Evolutionary conservation across 345 rosid species (phyloP).

Genomic region (Boechera stricta): DNA sequence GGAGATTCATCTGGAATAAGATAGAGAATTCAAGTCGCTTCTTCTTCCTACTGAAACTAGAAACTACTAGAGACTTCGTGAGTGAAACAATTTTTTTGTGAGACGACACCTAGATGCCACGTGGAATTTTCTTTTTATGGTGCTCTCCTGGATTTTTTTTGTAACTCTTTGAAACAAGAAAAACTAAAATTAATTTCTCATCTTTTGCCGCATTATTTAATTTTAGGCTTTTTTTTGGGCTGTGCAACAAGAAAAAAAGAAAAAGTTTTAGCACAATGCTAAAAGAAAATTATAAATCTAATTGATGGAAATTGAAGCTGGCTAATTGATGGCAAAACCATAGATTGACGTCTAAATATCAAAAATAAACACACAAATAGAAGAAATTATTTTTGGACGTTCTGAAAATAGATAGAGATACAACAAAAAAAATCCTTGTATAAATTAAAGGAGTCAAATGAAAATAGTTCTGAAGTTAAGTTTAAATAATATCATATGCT

Average conservation of each 20-base stretch:
- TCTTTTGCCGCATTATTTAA: background rate
- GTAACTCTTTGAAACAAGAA: background rate
- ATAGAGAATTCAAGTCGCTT: constrained; percentile 12
- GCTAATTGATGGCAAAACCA: background rate
- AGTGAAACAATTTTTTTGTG: background rate
- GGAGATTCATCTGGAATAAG: constrained; percentile 38
- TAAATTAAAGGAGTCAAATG: constrained; percentile 22
- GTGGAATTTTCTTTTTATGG: constrained; percentile 4
- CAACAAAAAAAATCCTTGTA: background rate
- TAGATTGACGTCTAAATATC: background rate
- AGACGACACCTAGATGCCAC: constrained; percentile 8
- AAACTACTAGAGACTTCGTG: constrained; percentile 26
- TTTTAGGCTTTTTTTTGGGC: no score
- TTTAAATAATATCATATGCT: background rate
- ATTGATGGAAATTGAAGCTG: background rate
- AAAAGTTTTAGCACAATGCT: background rate
- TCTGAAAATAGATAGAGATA: background rate
- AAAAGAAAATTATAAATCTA: background rate
- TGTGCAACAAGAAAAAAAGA: no score
- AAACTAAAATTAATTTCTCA: background rate
- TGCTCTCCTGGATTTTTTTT: background rate
- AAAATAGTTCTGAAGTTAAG: background rate
- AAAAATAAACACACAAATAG: background rate
- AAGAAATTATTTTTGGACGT: background rate
- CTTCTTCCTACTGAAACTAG: background rate